Percentiles rank a stretch among this genome's conserved stretches.
Evolutionary conservation across 2,329 filamentous ascomycete genomes (phyloP).

Genomic region (Penicillium sp.): DNA sequence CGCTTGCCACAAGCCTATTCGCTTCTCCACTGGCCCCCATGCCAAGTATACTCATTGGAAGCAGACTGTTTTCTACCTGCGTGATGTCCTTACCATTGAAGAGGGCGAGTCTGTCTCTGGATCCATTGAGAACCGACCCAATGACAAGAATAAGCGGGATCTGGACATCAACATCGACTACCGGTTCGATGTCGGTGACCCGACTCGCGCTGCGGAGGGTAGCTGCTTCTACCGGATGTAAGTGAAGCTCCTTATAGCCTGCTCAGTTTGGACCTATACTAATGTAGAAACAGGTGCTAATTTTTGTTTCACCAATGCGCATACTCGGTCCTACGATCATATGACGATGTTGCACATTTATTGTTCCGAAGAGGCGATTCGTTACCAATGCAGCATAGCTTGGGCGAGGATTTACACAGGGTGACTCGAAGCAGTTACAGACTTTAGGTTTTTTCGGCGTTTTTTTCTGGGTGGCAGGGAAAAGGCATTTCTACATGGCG

Average conservation of each 20-base stretch:
- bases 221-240: slow-evolving; percentile 70
- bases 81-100: slow-evolving; percentile 86
- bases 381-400: slow-evolving; percentile 28
- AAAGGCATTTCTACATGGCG: slow-evolving; percentile 39
- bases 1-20: slow-evolving; percentile 95
- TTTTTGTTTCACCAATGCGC: slow-evolving; percentile 15
- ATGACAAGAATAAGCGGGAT: slow-evolving; percentile 88
- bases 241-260: too few species aligned
- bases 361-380: slow-evolving; percentile 15
- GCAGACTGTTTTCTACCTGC: slow-evolving; percentile 97
- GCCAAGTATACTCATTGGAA: slow-evolving; percentile 99
- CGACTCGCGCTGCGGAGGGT: slow-evolving; percentile 62
- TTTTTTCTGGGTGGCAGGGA: slow-evolving; percentile 31
- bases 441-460: slow-evolving; percentile 28
- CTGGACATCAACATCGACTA: slow-evolving; percentile 87
- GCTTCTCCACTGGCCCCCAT: slow-evolving; percentile 94
- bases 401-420: slow-evolving; percentile 26
- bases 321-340: slow-evolving; percentile 14
- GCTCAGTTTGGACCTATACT: too few species aligned
- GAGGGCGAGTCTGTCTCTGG: slow-evolving; percentile 74
- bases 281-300: slow-evolving; percentile 30
- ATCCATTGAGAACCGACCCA: slow-evolving; percentile 74
- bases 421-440: slow-evolving; percentile 24
- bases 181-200: slow-evolving; percentile 69
- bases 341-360: slow-evolving; percentile 16